Conservation (phyloP, 805 yeast genomes). For the Diddensiella transvaalensis region DNA sequence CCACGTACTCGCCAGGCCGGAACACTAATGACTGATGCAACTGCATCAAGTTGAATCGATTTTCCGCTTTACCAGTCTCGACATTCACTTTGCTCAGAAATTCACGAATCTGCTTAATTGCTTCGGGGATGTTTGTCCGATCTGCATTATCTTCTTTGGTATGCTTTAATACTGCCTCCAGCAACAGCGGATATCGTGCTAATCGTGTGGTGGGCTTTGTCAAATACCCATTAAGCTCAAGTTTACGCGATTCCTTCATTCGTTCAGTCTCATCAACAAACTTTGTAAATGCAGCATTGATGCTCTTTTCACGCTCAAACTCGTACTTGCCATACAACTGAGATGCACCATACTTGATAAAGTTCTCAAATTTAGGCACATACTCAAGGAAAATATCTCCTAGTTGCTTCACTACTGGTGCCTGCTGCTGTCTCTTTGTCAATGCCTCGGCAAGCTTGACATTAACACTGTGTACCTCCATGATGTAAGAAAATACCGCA, state of each 20-base stretch:
- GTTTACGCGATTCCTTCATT: constrained; percentile 77
- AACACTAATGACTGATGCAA: constrained; percentile 80
- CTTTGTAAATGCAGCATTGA: constrained; percentile 86
- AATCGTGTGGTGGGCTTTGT: constrained; percentile 96
- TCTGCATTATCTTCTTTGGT: constrained; percentile 78
- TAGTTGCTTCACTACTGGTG: constrained; percentile 77
- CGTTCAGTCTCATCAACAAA: constrained; percentile 89
- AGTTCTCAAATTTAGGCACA: constrained; percentile 86
- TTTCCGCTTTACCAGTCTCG: constrained; percentile 92
- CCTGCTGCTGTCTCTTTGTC: constrained; percentile 78
- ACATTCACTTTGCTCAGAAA: constrained; percentile 74
- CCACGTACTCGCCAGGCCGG: constrained; percentile 78
- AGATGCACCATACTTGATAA: constrained; percentile 88
- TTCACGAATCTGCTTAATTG: constrained; percentile 69
- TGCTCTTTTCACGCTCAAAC: constrained; percentile 88
- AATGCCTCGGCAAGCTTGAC: constrained; percentile 84
- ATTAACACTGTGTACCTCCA: constrained; percentile 81
- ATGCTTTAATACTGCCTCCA: constrained; percentile 76
- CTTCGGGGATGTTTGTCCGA: constrained; percentile 60
- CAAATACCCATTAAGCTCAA: constrained; percentile 87
- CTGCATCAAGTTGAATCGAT: constrained; percentile 82
- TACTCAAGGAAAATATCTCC: constrained; percentile 85
- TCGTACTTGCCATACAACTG: constrained; percentile 94
- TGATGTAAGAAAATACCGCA: constrained; percentile 86
- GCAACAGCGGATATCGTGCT: constrained; percentile 84